These are phyloP conservation scores for Protostelium mycophagum DNA, from an alignment of 78 protist genomes.

Conservation along the genomic window DNA sequence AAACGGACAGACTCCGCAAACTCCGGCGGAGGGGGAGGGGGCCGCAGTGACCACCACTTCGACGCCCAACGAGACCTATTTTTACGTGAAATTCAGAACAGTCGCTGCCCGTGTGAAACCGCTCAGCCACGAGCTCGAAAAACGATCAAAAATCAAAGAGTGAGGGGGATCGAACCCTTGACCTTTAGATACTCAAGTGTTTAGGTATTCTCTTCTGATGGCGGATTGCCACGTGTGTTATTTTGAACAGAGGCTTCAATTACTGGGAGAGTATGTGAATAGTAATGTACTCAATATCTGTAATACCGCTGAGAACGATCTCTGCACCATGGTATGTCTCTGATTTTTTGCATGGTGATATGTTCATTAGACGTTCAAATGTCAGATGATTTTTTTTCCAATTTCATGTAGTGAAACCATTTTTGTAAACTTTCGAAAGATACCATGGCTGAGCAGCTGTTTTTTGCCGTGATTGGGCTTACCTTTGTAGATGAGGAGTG, in stretches of 20 bases:
- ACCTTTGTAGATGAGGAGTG: slow-evolving; percentile 8
- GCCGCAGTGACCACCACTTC: neutral
- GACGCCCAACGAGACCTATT: slow-evolving; percentile 15
- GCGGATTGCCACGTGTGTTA: slow-evolving; percentile 21
- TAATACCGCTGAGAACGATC: slow-evolving; percentile 4
- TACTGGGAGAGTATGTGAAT: slow-evolving; percentile 14
- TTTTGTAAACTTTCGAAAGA: too few species aligned
- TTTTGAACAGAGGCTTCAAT: slow-evolving; percentile 29
- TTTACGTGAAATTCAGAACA: slow-evolving; percentile 53
- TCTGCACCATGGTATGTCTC: neutral
- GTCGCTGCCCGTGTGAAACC: slow-evolving; percentile 51
- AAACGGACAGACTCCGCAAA: neutral
- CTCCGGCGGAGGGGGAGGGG: too few species aligned
- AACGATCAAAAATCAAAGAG: neutral
- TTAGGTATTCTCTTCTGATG: slow-evolving; percentile 9
- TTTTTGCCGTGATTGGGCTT: neutral
- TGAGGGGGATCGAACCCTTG: neutral
- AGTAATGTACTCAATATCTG: slow-evolving; percentile 11
- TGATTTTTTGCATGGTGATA: too few species aligned
- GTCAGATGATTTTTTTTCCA: too few species aligned
- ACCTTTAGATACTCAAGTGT: neutral
- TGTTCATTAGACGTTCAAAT: too few species aligned
- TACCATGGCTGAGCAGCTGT: neutral
- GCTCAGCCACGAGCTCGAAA: slow-evolving; percentile 40
- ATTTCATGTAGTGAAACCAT: too few species aligned